These are phyloP conservation scores for Pseudocercospora vitis DNA, from an alignment of 2,329 filamentous ascomycete species.

Conservation along the genomic window DNA sequence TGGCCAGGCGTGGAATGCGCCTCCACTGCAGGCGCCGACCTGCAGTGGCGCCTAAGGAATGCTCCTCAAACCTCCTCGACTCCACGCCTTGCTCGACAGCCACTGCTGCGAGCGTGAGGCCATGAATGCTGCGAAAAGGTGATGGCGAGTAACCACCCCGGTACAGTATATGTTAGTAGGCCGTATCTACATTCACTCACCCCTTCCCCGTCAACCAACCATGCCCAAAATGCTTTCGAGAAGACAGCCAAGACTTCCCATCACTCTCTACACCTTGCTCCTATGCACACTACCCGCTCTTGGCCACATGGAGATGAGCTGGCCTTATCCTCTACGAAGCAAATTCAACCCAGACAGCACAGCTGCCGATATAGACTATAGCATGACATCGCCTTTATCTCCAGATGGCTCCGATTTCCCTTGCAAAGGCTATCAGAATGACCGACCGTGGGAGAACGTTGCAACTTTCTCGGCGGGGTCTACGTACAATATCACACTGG, in stretches of 20 bases:
- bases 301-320: conserved; percentile 57
- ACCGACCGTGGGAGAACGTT: conserved; percentile 53
- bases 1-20: conserved; percentile 20
- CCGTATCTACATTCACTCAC: neutral
- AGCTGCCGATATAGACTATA: conserved; percentile 61
- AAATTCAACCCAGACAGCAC: conserved; percentile 49
- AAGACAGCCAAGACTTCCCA: conserved; percentile 12
- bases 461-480: conserved; percentile 64
- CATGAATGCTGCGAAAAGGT: conserved; percentile 13
- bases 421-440: conserved; percentile 68
- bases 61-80: conserved; percentile 16
- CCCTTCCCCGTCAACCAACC: conserved; percentile 2
- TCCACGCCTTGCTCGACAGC: conserved; percentile 13
- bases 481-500: conserved; percentile 63
- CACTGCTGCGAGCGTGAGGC: conserved; percentile 10
- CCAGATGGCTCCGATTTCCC: conserved; percentile 66
- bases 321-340: conserved; percentile 55
- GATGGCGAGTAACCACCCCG: conserved; percentile 13
- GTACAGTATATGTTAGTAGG: conserved; percentile 18
- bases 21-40: conserved; percentile 3
- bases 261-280: conserved; percentile 12
- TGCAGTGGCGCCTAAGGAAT: conserved; percentile 21
- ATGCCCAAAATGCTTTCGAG: conserved; percentile 20
- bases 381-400: conserved; percentile 67
- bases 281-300: conserved; percentile 23